phyloP scores from a whole-genome alignment of 2,329 filamentous ascomycete species.

The Hymenoscyphus infarciens region DNA sequence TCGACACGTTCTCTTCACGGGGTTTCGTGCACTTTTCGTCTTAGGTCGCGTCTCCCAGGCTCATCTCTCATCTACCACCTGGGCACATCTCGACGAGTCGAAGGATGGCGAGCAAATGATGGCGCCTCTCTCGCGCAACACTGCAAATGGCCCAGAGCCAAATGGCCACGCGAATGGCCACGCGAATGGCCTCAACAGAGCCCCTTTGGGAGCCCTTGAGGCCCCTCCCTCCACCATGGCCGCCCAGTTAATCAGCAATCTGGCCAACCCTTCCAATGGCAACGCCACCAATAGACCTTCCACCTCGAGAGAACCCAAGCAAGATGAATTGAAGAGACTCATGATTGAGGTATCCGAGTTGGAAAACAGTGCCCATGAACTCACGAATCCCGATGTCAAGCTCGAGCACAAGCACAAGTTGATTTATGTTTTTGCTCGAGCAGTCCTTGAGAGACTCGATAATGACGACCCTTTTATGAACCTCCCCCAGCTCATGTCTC shows the following conservation, averaged over 20 bases:
- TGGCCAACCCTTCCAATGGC: constrained; percentile 46
- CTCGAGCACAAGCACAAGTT: constrained; percentile 78
- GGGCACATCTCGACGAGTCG: constrained; percentile 9
- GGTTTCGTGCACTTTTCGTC: constrained; percentile 15
- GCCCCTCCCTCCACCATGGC: constrained; percentile 77
- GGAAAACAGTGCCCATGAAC: constrained; percentile 50
- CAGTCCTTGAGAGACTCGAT: constrained; percentile 67
- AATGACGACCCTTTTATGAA: constrained; percentile 64
- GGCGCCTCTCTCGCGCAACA: constrained; percentile 22
- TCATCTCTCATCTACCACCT: not conserved
- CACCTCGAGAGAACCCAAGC: constrained; percentile 61
- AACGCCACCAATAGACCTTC: constrained; percentile 31
- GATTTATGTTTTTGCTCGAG: constrained; percentile 77
- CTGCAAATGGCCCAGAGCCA: not conserved
- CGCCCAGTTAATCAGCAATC: constrained; percentile 80
- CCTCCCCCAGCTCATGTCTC: constrained; percentile 51
- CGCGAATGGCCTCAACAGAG: constrained; percentile 15
- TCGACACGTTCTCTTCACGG: too few relatives aligned
- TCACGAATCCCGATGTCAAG: constrained; percentile 56
- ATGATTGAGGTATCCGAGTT: constrained; percentile 56
- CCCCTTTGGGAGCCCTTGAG: constrained; percentile 18
- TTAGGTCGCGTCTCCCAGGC: constrained; percentile 10
- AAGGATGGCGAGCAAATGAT: constrained; percentile 27
- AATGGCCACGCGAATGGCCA: constrained; percentile 21
- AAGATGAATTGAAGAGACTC: constrained; percentile 71